Base-by-base conservation (phyloP, 345 rosid genomes). In the Diplotaxis tenuifolia region DNA sequence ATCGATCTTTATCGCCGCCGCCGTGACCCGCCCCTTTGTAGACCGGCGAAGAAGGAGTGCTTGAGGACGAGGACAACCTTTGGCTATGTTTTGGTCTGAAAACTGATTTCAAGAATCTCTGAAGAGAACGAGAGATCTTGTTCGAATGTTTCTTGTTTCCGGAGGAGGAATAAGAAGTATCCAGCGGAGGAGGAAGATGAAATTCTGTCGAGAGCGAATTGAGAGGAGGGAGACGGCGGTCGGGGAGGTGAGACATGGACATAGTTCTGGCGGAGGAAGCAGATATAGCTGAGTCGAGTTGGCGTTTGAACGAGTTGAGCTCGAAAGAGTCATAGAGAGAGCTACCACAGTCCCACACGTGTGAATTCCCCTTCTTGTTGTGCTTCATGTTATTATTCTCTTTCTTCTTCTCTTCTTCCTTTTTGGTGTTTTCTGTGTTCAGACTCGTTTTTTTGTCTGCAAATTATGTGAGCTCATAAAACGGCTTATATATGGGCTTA, bases 281-380 rank as follows among this genome's bases (percentile, higher is more conserved):
- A 45, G 92, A 81, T 40, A 88, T 81, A n/a, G 96, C 90, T 6
- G 93, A 87, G 81, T 88, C 86, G 22, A 93, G 97, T 56, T 84
- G 87, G 9, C 83, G 91, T 25, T 89, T 84, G 73, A 89, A 81
- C 28, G 98, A 90, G 76, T 84, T 84, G 68, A 93, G 93, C 82
- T 93, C 97, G 62, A 85, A 89, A 19, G 98, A 93, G 80, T 93
- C 98, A 54, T 90, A 93, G 7, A 91, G 93, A 6, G 85, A 16
- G 84, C 89, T 90, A 0, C 80, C 97, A 62, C 98, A 90, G 73
- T 93, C 98, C 96, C 96, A 90, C 8, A 88, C 83, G 60, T 87
- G 88, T 84, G 65, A 89, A 85, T 22, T 70, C 16, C 78, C 20
- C 60, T 53, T 80, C 55, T 58, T 79, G 54, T 62, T 79, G 50